Percentiles rank a stretch among this genome's conserved stretches.
Evolutionary conservation across 2,329 filamentous ascomycete species (phyloP).

Genomic region (Furcasterigmium furcatum): DNA sequence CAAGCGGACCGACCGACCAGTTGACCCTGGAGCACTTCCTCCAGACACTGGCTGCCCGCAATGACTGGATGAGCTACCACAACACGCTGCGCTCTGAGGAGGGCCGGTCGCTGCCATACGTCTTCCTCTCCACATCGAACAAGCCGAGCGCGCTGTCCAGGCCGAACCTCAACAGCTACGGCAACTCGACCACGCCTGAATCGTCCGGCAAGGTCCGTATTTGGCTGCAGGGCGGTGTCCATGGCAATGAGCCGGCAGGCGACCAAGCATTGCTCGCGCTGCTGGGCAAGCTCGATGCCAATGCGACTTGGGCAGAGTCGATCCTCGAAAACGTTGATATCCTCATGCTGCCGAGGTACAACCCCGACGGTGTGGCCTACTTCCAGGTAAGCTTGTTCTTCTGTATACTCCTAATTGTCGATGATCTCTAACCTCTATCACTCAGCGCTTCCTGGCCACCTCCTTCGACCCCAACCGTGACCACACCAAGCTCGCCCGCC

Average conservation of each 20-base stretch:
- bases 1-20: constrained; percentile 23
- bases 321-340: constrained; percentile 23
- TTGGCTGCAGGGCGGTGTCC: constrained; percentile 25
- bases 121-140: constrained; percentile 11
- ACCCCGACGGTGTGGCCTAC: constrained; percentile 27
- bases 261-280: constrained; percentile 24
- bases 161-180: constrained; percentile 1
- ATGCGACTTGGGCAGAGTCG: constrained; percentile 20
- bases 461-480: constrained; percentile 9
- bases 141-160: not conserved
- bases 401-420: constrained; percentile 25
- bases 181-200: constrained; percentile 12
- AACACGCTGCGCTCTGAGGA: constrained; percentile 16
- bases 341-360: constrained; percentile 24
- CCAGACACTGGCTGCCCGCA: constrained; percentile 15
- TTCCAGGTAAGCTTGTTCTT: constrained; percentile 27
- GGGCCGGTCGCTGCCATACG: constrained; percentile 16
- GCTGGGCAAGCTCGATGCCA: constrained; percentile 22
- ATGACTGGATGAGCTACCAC: constrained; percentile 19
- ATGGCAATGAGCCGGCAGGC: constrained; percentile 27
- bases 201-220: constrained; percentile 22
- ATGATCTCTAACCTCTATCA: constrained; percentile 18
- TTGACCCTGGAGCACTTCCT: constrained; percentile 18
- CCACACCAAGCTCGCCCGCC: constrained; percentile 4
- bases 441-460: constrained; percentile 11